Base-by-base conservation (phyloP, 805 yeast genomes). In the Yueomyces sinensis region DNA sequence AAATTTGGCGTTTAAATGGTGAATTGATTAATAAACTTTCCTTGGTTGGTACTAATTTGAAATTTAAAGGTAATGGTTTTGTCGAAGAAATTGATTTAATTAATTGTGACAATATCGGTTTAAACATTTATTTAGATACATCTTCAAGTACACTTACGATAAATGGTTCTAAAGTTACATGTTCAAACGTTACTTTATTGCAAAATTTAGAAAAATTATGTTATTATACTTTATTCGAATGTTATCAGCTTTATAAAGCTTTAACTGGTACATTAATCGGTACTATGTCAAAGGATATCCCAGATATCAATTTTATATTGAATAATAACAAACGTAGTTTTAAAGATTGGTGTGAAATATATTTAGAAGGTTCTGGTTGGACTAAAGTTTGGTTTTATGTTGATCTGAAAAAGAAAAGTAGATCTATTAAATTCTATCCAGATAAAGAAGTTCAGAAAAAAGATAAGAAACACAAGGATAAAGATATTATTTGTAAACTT, bases 281-380 rank as follows among this genome's bases (percentile, higher is more conserved):
- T 3, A 31, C 47, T 3, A 29, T 47, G 32, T 56, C 56, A 2
- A 24, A 45, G 14, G 39, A 37, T 31, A 41, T 55, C 34, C 45
- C 52, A 5, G 58, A 54, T 38, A 54, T 55, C 29, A 46, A 46
- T 32, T 31, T 52, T 13, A 41, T 55, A 3, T 33, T 55, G 28
- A 43, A 47, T 33, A 46, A 54, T 9, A n/a, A n/a, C n/a, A 43
- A 46, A 23, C 50, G 38, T 28, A 51, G 45, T 36, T 55, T 46
- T 36, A 52, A 54, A 35, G 60, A 55, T 38, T 55, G 60, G 60
- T 55, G 60, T 35, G 53, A 51, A 36, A 43, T 55, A 13, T 46
- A 50, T 29, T 30, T 49, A 7, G 47, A 45, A 31, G 56, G 46
- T 3, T 44, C 17, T 46, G 52, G 52, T 20, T 55, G 57, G 56